Evolutionary conservation across 2,329 filamentous ascomycete species (phyloP).

Genomic region (Penicillium sumatraense): DNA sequence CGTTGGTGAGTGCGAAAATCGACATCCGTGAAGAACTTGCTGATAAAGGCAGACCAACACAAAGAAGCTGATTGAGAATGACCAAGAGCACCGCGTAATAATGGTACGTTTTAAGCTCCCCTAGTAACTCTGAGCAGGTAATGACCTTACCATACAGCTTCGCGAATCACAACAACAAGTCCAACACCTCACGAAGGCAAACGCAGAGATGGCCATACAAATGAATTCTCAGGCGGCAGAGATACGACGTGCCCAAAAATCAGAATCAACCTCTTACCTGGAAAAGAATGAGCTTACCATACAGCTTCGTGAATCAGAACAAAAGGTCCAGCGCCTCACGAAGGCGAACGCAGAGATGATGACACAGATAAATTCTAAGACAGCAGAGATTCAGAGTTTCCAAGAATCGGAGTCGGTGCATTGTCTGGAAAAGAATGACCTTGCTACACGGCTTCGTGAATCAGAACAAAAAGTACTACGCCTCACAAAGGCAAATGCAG

Average conservation of each 20-base stretch:
- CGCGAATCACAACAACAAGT: too few species aligned
- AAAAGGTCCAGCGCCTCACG: constrained; percentile 25
- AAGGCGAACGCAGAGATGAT: constrained; percentile 14
- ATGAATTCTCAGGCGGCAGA: too few species aligned
- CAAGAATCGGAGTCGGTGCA: constrained; percentile 24
- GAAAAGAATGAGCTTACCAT: too few species aligned
- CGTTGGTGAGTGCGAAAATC: constrained; percentile 28
- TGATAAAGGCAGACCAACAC: constrained; percentile 28
- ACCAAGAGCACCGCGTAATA: constrained; percentile 15
- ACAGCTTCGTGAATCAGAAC: too few species aligned
- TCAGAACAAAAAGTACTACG: too few species aligned
- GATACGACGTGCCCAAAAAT: too few species aligned
- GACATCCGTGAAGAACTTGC: background rate
- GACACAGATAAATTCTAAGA: constrained; percentile 16
- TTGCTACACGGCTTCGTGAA: constrained; percentile 25
- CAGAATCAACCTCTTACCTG: too few species aligned
- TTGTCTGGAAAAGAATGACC: constrained; percentile 16
- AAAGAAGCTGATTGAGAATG: constrained; percentile 15
- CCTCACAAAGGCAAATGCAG: too few species aligned
- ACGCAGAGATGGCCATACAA: too few species aligned
- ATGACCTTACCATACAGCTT: constrained; percentile 19
- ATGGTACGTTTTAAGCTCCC: constrained; percentile 21
- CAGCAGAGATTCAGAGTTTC: constrained; percentile 25
- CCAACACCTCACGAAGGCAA: too few species aligned
- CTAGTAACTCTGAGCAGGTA: background rate